Evolutionary conservation across 371 early-diverging fungal species (phyloP).

Genomic region (Rhizopus delemar): DNA sequence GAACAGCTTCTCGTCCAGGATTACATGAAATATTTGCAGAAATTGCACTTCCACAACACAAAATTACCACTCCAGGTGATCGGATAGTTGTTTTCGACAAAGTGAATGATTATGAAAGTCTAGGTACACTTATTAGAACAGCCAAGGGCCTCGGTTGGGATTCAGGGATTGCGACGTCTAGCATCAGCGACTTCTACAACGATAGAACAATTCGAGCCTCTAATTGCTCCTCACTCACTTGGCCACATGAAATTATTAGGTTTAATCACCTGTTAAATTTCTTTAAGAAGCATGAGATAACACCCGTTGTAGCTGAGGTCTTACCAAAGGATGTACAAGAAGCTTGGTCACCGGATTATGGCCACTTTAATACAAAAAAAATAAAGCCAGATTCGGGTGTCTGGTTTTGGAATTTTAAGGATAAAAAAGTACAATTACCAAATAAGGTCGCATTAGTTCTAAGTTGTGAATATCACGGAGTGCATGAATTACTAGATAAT

Average conservation of each 20-base stretch:
- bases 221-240: constrained; percentile 43
- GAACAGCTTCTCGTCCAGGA: constrained; percentile 51
- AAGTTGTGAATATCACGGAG: constrained; percentile 56
- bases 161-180: constrained; percentile 45
- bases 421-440: constrained; percentile 21
- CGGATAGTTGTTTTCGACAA: constrained; percentile 53
- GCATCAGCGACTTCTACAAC: constrained; percentile 57
- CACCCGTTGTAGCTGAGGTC: constrained; percentile 61
- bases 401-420: constrained; percentile 38
- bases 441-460: constrained; percentile 53
- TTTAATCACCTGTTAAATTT: constrained; percentile 29
- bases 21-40: constrained; percentile 52
- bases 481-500: constrained; percentile 33
- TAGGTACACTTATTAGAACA: constrained; percentile 57
- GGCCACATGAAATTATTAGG: constrained; percentile 31
- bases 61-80: background rate
- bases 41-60: constrained; percentile 28
- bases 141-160: constrained; percentile 59
- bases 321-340: constrained; percentile 26
- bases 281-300: constrained; percentile 37
- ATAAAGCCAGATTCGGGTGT: constrained; percentile 22
- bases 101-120: constrained; percentile 58
- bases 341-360: constrained; percentile 35
- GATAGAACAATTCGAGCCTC: constrained; percentile 59
- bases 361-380: background rate